Percentiles rank a stretch among this genome's conserved stretches.
These are phyloP conservation scores for Calonectria pseudoreteaudii DNA, from an alignment of 2,329 filamentous ascomycete species.

Conservation along the genomic window DNA sequence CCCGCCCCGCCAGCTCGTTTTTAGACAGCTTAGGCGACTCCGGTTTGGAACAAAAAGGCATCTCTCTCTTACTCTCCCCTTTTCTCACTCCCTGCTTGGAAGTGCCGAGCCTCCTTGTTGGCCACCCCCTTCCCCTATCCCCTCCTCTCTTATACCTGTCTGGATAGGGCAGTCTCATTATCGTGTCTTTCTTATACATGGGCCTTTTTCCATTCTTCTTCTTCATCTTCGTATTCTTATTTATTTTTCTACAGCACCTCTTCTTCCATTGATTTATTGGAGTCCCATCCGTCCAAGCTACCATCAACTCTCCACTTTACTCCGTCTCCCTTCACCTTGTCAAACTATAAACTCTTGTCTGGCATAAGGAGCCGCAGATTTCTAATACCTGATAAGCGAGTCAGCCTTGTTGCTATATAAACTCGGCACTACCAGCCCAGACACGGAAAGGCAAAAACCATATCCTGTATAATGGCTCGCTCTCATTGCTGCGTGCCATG, in stretches of 20 bases:
- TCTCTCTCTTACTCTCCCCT: not conserved
- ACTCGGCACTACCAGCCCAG: not conserved
- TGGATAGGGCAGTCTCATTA: not conserved
- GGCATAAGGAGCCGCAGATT: not conserved
- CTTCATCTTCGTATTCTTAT: too few relatives aligned
- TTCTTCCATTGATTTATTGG: not conserved
- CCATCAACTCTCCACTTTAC: not conserved
- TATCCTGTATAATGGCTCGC: slow-evolving; percentile 12
- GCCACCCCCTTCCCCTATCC: not conserved
- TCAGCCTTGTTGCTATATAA: not conserved
- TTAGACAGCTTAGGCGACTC: slow-evolving; percentile 7
- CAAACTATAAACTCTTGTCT: slow-evolving; percentile 5
- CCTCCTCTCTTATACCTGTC: not conserved
- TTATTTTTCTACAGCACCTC: not conserved
- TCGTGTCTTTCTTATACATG: not conserved
- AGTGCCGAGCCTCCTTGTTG: not conserved
- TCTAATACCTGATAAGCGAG: not conserved
- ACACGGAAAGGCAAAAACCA: not conserved
- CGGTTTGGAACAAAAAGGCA: not conserved
- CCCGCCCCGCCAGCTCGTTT: slow-evolving; percentile 12
- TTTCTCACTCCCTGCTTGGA: not conserved
- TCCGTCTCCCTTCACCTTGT: not conserved
- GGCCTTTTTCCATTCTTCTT: not conserved
- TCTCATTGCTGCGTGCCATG: not conserved
- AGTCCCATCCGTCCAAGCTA: not conserved